Evolutionary conservation across 2,329 filamentous ascomycete genomes (phyloP), one percentile per base, ranked within the genome.

Genomic region (Plectosphaerella sp.): DNA sequence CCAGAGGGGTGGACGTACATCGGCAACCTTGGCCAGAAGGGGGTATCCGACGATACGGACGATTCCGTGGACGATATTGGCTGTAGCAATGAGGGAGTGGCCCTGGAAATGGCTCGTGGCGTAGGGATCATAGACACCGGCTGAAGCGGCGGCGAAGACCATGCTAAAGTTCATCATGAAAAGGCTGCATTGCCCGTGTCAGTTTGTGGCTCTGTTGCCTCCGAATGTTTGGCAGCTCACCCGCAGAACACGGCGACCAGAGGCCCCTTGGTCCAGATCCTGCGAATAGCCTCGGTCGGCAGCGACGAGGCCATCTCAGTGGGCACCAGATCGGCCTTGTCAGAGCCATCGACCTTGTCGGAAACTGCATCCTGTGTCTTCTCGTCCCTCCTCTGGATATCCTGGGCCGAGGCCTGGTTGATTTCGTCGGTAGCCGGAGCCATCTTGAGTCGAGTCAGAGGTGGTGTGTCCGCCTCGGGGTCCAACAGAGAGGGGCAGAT

Each of bases 21-120:
- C 78, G 46, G 82, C 73, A 22, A 84, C 69, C 61, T 84, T 84
- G 33, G 81, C 80, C 64, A 84, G 73, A 8, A 82, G 77, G 5
- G 82, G 78, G 58, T 82, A 82, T 10, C 78, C 74, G 3, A 82
- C 76, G 18, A 80, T 76, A 58, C 67, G 63, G 39, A 78, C 76
- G 39, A 76, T 70, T 43, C 67, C 72, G 3, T 73, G 64, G 0
- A 81, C 72, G 47, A 81, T 74, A 43, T 72, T 69, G 37, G 77
- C 72, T 2, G 77, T 72, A 2, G 73, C 71, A 22, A 79, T 65
- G 7, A 78, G 65, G 6, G 77, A 79, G 58, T 82, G 79, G n/a
- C 68, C 64, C 37, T 70, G 62, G 51, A 79, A 82, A 9, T 58
- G 58, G 37, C 64, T 67, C 0, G 67, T 67, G 5, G 65, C 66